Percentiles rank a stretch among this genome's conserved stretches.
These are phyloP conservation scores for Aethionema arabicum DNA, from an alignment of 345 rosid species.

Conservation along the genomic window DNA sequence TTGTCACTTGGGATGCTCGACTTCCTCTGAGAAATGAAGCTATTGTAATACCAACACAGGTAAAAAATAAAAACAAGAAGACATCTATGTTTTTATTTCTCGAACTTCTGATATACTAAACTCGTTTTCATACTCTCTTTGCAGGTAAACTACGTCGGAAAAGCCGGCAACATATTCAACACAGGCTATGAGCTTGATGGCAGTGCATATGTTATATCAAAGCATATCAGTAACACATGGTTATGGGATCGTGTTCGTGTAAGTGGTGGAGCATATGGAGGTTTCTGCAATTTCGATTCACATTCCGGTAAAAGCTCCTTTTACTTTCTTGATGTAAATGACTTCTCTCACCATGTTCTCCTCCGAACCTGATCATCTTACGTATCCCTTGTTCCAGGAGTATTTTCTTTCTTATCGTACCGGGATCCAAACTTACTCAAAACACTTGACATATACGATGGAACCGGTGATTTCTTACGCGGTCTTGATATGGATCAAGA, in stretches of 20 bases:
- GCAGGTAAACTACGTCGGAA: conserved; percentile 97
- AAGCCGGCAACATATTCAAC: conserved; percentile 78
- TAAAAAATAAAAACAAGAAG: conserved; percentile 19
- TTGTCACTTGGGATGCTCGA: conserved; percentile 55
- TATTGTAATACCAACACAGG: conserved; percentile 93
- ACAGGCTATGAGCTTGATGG: conserved; percentile 81
- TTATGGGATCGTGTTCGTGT: conserved; percentile 98
- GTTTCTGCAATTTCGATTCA: conserved; percentile 89
- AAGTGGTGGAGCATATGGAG: conserved; percentile 99
- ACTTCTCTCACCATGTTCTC: not conserved
- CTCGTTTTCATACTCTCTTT: conserved; percentile 16
- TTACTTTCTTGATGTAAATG: not conserved
- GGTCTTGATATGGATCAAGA: conserved; percentile 81
- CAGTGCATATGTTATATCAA: conserved; percentile 91
- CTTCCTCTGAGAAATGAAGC: conserved; percentile 80
- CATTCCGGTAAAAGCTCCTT: conserved; percentile 64
- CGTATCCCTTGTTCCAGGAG: conserved; percentile 45
- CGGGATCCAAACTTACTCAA: conserved; percentile 91
- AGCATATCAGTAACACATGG: conserved; percentile 86
- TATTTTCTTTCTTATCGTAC: conserved; percentile 82
- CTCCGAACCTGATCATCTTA: conserved; percentile 8
- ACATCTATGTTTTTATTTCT: conserved; percentile 11
- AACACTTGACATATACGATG: conserved; percentile 86
- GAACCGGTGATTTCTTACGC: conserved; percentile 80
- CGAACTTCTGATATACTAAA: not conserved